Conservation (phyloP, 2,329 filamentous ascomycete genomes). For the Metarhizium guizhouense region DNA sequence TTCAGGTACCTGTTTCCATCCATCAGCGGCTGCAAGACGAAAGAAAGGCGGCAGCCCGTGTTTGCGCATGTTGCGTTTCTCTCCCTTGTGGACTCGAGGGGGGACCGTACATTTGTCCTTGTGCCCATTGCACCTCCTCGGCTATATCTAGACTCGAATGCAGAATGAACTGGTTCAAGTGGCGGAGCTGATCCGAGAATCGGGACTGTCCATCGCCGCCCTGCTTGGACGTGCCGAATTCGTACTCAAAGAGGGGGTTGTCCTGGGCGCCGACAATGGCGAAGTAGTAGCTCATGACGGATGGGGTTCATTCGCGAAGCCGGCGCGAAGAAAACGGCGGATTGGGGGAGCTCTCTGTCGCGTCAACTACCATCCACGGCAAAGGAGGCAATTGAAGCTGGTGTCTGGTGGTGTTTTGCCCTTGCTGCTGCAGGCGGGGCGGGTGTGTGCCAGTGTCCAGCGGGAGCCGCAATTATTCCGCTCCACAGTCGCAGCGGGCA, state of each 20-base stretch:
- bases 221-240: slow-evolving; percentile 93
- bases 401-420: background rate
- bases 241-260: slow-evolving; percentile 91
- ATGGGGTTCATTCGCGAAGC: background rate
- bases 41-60: too few relatives aligned
- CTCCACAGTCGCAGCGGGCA: background rate
- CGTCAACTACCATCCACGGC: too few relatives aligned
- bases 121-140: slow-evolving; percentile 93
- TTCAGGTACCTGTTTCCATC: slow-evolving; percentile 69
- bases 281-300: slow-evolving; percentile 94
- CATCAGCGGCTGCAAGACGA: background rate
- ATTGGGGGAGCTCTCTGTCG: background rate
- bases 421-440: too few relatives aligned
- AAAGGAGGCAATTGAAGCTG: too few relatives aligned
- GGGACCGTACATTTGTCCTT: slow-evolving; percentile 61
- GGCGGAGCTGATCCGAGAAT: slow-evolving; percentile 79
- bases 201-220: slow-evolving; percentile 87
- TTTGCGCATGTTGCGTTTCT: too few relatives aligned
- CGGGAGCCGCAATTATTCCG: slow-evolving; percentile 3
- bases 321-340: background rate
- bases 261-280: slow-evolving; percentile 92
- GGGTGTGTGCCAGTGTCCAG: too few relatives aligned
- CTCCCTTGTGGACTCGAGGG: too few relatives aligned
- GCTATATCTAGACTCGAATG: slow-evolving; percentile 91
- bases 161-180: slow-evolving; percentile 96